Base-by-base conservation (phyloP, 2,329 filamentous ascomycete species). In the Aureobasidium lini region DNA sequence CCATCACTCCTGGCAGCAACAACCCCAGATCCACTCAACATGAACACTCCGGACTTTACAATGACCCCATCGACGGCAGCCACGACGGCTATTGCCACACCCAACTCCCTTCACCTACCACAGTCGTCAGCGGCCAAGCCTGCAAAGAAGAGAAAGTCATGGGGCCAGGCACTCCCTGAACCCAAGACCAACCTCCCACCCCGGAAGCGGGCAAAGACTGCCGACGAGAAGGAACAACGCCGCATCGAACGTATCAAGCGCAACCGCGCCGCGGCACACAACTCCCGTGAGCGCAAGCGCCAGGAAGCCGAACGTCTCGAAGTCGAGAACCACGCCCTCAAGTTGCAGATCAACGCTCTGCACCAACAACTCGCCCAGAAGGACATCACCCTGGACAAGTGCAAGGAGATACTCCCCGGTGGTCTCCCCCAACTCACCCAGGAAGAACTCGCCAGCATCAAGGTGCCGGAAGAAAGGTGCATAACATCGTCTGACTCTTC, bases 201-300 rank as follows among this genome's bases (percentile, higher is more conserved):
- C 40, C 87, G 92, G 66, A 99, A 99, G 84, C 90, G 94, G 63
- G 94, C 94, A 67, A 99, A 97, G 83, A 99, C 94, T 2, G 93
- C 95, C 69, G 94, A 96, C 70, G 94, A 99, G 76, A 99, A 99
- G 78, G 94, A 97, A 76, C 94, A 99, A 75, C 88, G 94, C 46
- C 89, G 94, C 63, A 95, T 97, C 59, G 94, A 99, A 79, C 90
- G 94, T 63, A 94, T 99, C 65, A 90, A 97, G 67, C 88, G 94
- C 46, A 99, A 99, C 72, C 90, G 94, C 65, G 89, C 92, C 61
- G 94, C 94, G 47, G 94, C 94, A 42, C 94, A 97, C 80, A 96
- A 95, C 61, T 99, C 94, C 4, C 83, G 94, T 53, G 94, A 99
- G 75, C 88, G 92, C 62, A 96, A 96, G 81, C 84, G 92, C 60